Evolutionary conservation across 2,329 filamentous ascomycete genomes (phyloP).

Genomic region (Cladosporium phlei): DNA sequence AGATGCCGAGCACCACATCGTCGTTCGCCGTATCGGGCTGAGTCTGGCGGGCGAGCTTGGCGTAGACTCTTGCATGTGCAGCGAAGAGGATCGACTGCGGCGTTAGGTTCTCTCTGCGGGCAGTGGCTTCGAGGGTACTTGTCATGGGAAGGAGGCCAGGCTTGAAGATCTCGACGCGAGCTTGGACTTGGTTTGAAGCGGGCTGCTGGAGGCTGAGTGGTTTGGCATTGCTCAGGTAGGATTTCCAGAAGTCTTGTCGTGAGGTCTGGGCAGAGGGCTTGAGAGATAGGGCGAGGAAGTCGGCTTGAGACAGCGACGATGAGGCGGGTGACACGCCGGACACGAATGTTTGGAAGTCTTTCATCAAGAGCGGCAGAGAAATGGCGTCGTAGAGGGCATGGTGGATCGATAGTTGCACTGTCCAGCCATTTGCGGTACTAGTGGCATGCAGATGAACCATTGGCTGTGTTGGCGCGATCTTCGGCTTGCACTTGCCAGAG

Average conservation of each 20-base stretch:
- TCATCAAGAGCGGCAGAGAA: conserved; percentile 63
- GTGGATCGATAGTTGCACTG: conserved; percentile 57
- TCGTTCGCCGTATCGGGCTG: conserved; percentile 2
- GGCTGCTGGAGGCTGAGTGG: conserved; percentile 17
- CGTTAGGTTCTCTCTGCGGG: conserved; percentile 54
- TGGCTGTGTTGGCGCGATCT: conserved; percentile 15
- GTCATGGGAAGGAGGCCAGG: conserved; percentile 44
- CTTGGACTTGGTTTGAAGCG: conserved; percentile 18
- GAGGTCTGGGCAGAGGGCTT: neutral
- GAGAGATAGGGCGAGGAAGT: conserved; percentile 38
- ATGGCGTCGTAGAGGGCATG: conserved; percentile 87
- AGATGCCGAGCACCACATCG: conserved; percentile 67
- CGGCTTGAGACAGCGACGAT: conserved; percentile 32
- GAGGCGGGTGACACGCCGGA: conserved; percentile 18
- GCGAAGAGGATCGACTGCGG: conserved; percentile 74
- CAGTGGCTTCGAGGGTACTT: conserved; percentile 37
- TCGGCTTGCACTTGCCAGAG: conserved; percentile 19
- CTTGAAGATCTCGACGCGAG: conserved; percentile 44
- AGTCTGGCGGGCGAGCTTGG: conserved; percentile 21
- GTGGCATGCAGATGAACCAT: conserved; percentile 22
- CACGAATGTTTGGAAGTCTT: conserved; percentile 45
- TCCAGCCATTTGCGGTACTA: conserved; percentile 16
- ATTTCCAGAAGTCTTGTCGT: conserved; percentile 47
- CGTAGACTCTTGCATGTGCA: conserved; percentile 55
- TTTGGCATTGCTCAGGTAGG: conserved; percentile 39